A percentile compares a stretch with the other conserved stretches of the same genome.
Evolutionary conservation across 345 rosid genomes (phyloP).

Genomic region (Corymbia maculata): DNA sequence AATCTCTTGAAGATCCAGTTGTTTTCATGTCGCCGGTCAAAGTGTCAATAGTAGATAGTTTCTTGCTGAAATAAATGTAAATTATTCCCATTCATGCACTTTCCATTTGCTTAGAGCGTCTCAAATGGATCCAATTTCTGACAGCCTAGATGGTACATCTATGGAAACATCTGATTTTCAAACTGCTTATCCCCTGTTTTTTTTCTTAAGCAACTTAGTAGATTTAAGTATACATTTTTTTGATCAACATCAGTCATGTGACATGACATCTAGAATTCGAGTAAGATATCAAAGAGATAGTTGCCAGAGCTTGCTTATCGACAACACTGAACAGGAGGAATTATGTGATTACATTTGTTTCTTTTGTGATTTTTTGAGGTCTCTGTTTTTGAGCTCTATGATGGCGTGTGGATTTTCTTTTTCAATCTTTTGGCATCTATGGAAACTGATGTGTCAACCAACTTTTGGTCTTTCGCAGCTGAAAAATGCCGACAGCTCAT

Average conservation of each 20-base stretch:
- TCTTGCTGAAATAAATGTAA: not conserved
- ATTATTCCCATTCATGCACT: not conserved
- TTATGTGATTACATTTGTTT: not conserved
- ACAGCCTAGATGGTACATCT: not conserved
- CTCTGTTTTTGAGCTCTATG: not conserved
- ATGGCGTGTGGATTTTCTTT: not conserved
- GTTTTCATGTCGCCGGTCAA: not conserved
- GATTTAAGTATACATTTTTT: not conserved
- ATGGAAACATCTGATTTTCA: not conserved
- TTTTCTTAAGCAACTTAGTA: not conserved
- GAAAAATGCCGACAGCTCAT: conserved; percentile 81
- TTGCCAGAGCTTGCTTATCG: not conserved
- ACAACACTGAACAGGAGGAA: not conserved
- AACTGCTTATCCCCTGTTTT: not conserved
- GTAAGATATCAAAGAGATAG: not conserved
- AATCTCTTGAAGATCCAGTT: not conserved
- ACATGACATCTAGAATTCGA: not conserved
- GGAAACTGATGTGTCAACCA: not conserved
- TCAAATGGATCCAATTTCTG: not conserved
- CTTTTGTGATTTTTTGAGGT: not conserved
- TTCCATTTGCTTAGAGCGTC: not conserved
- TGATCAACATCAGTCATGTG: not conserved
- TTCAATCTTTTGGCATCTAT: not conserved
- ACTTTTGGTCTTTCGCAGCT: conserved; percentile 26
- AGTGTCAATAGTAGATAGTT: not conserved